Evolutionary conservation across 2,329 filamentous ascomycete genomes (phyloP).

Genomic region (Ascocoryne sarcoides): DNA sequence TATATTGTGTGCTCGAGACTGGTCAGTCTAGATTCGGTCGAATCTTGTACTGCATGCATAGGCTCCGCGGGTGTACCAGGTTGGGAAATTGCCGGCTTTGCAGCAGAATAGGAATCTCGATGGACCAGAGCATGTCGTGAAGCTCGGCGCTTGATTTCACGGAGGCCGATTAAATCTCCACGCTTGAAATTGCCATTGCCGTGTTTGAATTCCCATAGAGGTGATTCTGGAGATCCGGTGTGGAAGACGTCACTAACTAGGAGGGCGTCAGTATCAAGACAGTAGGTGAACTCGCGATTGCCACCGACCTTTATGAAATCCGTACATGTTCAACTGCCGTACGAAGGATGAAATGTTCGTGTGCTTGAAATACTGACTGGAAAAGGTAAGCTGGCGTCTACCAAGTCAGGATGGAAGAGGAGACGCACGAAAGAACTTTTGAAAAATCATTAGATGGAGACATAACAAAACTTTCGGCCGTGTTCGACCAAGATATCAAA

Average conservation of each 20-base stretch:
- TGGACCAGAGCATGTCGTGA: constrained; percentile 91
- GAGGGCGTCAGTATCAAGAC: constrained; percentile 7
- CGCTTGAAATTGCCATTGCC: constrained; percentile 95
- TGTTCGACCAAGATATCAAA: constrained; percentile 90
- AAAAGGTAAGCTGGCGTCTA: constrained; percentile 11
- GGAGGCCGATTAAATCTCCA: constrained; percentile 79
- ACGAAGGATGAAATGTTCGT: constrained; percentile 99
- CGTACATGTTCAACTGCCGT: constrained; percentile 33
- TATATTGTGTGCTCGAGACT: constrained; percentile 75
- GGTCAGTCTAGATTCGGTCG: constrained; percentile 64
- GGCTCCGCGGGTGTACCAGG: constrained; percentile 79
- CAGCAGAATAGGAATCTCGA: constrained; percentile 74
- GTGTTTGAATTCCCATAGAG: constrained; percentile 98
- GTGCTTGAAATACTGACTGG: constrained; percentile 96
- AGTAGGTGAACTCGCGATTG: constrained; percentile 13
- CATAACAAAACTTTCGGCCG: constrained; percentile 97
- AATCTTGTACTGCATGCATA: constrained; percentile 62
- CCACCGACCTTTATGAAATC: constrained; percentile 86
- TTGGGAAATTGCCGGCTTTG: constrained; percentile 66
- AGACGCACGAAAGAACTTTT: constrained; percentile 89
- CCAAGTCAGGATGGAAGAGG: background rate
- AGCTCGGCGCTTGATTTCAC: constrained; percentile 91
- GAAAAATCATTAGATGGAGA: constrained; percentile 95
- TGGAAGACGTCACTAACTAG: constrained; percentile 97
- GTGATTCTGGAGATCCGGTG: constrained; percentile 84